Conservation (phyloP, 2,329 filamentous ascomycete genomes). For the Alternaria longipes region DNA sequence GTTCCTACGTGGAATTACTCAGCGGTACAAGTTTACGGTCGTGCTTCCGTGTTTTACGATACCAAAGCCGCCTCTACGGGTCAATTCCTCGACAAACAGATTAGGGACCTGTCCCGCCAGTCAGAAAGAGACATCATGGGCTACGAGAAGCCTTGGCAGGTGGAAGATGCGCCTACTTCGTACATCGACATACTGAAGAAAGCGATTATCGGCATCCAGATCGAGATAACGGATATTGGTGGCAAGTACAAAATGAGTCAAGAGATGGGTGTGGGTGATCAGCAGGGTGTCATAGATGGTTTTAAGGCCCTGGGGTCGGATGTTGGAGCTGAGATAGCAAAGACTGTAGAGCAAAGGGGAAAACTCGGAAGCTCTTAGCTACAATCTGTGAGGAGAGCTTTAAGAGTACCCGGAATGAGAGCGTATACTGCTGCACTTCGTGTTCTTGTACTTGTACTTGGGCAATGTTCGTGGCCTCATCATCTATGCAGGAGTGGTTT, state of each 20-base stretch:
- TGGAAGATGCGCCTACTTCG: slow-evolving; percentile 64
- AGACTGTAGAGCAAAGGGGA: background rate
- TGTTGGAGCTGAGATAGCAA: background rate
- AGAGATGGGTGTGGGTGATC: slow-evolving; percentile 33
- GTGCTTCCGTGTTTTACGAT: background rate
- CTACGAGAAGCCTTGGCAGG: slow-evolving; percentile 63
- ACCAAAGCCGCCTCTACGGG: background rate
- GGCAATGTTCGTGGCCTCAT: background rate
- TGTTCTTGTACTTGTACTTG: background rate
- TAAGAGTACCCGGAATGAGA: too few species aligned
- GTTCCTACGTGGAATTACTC: background rate
- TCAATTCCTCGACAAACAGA: background rate
- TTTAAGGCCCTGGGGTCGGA: background rate
- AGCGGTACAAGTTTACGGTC: background rate
- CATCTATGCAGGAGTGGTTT: background rate
- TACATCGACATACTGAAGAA: slow-evolving; percentile 59
- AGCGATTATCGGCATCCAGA: slow-evolving; percentile 37
- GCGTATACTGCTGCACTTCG: background rate
- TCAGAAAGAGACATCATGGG: slow-evolving; percentile 67
- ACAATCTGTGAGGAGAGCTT: too few species aligned
- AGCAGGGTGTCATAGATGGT: slow-evolving; percentile 56
- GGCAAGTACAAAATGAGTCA: slow-evolving; percentile 45
- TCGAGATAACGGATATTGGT: slow-evolving; percentile 32
- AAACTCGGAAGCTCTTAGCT: background rate
- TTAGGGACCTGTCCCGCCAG: slow-evolving; percentile 49